Evolutionary conservation across 1,284 basidiomycete genomes (phyloP).

Genomic region (Phellopilus nigrolimitatus): DNA sequence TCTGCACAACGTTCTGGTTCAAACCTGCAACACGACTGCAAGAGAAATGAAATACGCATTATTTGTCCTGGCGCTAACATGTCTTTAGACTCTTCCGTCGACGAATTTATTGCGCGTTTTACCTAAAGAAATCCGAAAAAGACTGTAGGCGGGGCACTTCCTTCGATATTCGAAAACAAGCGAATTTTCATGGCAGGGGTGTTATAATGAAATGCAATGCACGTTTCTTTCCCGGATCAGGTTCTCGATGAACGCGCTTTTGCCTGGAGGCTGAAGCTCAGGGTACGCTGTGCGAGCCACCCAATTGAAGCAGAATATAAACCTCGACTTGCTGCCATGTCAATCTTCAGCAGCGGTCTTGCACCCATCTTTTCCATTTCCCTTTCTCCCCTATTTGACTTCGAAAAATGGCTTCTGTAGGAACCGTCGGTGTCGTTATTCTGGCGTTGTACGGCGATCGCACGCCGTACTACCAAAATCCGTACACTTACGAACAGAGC

Average conservation of each 20-base stretch:
- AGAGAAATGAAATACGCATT: no score
- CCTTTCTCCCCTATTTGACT: constrained; percentile 21
- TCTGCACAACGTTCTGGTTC: no score
- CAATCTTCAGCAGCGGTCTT: background rate
- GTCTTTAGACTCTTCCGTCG: no score
- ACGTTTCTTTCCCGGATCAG: background rate
- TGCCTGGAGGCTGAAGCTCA: background rate
- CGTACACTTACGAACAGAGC: constrained; percentile 62
- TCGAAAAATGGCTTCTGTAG: constrained; percentile 41
- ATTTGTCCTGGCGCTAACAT: no score
- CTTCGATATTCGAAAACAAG: no score
- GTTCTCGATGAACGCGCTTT: background rate
- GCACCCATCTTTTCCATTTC: background rate
- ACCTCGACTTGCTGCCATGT: no score
- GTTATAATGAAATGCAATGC: constrained; percentile 4
- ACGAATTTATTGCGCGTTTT: no score
- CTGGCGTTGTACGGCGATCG: constrained; percentile 84
- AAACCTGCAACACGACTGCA: no score
- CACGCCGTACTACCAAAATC: constrained; percentile 64
- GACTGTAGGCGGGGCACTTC: background rate
- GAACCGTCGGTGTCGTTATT: constrained; percentile 76
- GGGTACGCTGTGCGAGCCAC: background rate
- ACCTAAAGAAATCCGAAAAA: no score
- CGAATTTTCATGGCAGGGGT: no score
- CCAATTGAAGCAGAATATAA: no score